Conservation (phyloP, 176 grass and related monocot species). For the Cocos nucifera region DNA sequence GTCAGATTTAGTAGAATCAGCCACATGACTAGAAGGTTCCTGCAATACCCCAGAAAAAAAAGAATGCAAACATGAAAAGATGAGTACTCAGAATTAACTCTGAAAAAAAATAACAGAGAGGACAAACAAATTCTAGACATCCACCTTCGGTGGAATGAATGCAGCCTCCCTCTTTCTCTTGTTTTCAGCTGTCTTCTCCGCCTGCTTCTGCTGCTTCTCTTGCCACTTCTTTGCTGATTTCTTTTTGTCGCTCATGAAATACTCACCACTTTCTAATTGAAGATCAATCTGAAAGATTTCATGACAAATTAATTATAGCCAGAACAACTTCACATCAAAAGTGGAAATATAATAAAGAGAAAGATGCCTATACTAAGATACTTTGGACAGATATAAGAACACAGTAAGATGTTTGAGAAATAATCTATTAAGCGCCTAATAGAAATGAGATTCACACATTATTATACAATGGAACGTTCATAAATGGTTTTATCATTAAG, state of each 20-base stretch:
- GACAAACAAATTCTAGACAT: not conserved
- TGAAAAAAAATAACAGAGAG: no score
- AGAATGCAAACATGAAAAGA: slow-evolving; percentile 12
- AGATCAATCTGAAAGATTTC: slow-evolving; percentile 58
- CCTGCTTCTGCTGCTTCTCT: slow-evolving; percentile 86
- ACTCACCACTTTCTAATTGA: slow-evolving; percentile 80
- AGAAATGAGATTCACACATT: no score
- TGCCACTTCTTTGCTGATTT: slow-evolving; percentile 84
- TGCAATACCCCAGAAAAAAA: slow-evolving; percentile 26
- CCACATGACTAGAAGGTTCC: slow-evolving; percentile 35
- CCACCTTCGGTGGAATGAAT: slow-evolving; percentile 81
- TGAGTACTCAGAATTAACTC: not conserved
- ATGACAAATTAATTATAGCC: slow-evolving; percentile 13
- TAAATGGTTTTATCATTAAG: no score
- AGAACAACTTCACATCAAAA: no score
- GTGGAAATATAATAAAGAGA: not conserved
- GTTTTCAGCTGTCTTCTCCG: slow-evolving; percentile 77
- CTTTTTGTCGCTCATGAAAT: slow-evolving; percentile 89
- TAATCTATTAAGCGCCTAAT: no score
- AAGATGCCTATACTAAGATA: not conserved
- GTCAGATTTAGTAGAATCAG: slow-evolving; percentile 36
- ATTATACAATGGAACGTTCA: no score
- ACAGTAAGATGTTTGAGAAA: no score
- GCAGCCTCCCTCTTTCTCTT: slow-evolving; percentile 84
- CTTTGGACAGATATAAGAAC: no score